Conservation (phyloP, 2,329 filamentous ascomycete genomes). For the Fusarium pseudocircinatum region DNA sequence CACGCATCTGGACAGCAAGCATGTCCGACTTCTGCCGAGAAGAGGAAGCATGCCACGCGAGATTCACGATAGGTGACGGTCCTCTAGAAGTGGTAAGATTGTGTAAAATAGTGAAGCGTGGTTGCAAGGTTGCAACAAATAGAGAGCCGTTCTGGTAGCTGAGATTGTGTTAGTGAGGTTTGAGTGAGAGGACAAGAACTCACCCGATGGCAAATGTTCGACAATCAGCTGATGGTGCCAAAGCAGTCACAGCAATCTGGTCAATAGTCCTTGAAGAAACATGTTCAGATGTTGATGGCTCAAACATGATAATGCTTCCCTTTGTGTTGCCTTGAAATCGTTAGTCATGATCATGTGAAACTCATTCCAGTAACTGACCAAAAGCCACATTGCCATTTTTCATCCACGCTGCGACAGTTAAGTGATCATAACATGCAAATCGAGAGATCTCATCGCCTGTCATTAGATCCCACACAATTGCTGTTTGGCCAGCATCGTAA, state of each 20-base stretch:
- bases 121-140: constrained; percentile 86
- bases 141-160: constrained; percentile 97
- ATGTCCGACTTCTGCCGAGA: constrained; percentile 97
- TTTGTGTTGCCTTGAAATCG: constrained; percentile 79
- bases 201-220: constrained; percentile 96
- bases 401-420: constrained; percentile 93
- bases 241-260: constrained; percentile 92
- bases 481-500: constrained; percentile 89
- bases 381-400: constrained; percentile 96
- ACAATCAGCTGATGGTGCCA: constrained; percentile 90
- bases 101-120: constrained; percentile 92
- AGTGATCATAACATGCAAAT: constrained; percentile 90
- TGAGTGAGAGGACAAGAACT: constrained; percentile 36
- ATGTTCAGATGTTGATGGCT: constrained; percentile 91
- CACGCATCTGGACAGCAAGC: constrained; percentile 90
- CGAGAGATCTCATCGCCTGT: constrained; percentile 89
- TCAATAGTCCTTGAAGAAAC: constrained; percentile 88
- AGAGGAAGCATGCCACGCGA: constrained; percentile 97
- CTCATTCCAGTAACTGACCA: constrained; percentile 65
- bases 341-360: constrained; percentile 29
- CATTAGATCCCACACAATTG: constrained; percentile 96
- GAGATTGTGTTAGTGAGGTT: constrained; percentile 20
- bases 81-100: constrained; percentile 85
- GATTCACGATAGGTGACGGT: constrained; percentile 85
- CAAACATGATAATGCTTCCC: constrained; percentile 93